Evolutionary conservation across 1,284 basidiomycete genomes (phyloP).

Genomic region (Caloboletus firmus): DNA sequence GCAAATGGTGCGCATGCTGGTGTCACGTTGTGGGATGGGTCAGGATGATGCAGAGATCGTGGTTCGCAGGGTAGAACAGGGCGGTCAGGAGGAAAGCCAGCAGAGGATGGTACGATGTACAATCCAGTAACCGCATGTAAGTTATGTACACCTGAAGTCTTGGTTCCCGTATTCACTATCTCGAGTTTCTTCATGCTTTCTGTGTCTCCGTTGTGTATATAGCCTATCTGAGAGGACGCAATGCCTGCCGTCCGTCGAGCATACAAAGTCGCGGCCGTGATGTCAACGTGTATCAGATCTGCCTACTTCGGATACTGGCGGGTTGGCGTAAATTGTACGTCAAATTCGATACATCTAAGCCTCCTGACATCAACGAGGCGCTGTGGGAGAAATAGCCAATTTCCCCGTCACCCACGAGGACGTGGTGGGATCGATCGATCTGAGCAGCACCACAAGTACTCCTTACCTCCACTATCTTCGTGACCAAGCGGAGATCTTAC

Average conservation of each 20-base stretch:
- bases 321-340: not conserved
- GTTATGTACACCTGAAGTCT: not conserved
- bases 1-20: constrained; percentile 28
- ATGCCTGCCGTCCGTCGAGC: not conserved
- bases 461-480: not conserved
- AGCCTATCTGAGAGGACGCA: not conserved
- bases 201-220: not conserved
- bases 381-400: constrained; percentile 2
- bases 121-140: constrained; percentile 23
- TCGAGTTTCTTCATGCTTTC: not conserved
- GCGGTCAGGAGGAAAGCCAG: not conserved
- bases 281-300: not conserved
- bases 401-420: not conserved
- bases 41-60: constrained; percentile 24
- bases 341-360: constrained; percentile 7
- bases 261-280: not conserved
- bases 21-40: constrained; percentile 29
- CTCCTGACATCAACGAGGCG: constrained; percentile 25
- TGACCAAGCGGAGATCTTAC: not conserved
- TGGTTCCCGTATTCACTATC: constrained; percentile 10
- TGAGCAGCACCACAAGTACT: not conserved
- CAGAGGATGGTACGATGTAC: constrained; percentile 14
- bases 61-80: constrained; percentile 22
- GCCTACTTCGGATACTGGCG: not conserved
- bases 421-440: constrained; percentile 16